Evolutionary conservation across 2,329 filamentous ascomycete species (phyloP), one percentile per base, ranked within the genome.

Genomic region (Curvularia lunata): DNA sequence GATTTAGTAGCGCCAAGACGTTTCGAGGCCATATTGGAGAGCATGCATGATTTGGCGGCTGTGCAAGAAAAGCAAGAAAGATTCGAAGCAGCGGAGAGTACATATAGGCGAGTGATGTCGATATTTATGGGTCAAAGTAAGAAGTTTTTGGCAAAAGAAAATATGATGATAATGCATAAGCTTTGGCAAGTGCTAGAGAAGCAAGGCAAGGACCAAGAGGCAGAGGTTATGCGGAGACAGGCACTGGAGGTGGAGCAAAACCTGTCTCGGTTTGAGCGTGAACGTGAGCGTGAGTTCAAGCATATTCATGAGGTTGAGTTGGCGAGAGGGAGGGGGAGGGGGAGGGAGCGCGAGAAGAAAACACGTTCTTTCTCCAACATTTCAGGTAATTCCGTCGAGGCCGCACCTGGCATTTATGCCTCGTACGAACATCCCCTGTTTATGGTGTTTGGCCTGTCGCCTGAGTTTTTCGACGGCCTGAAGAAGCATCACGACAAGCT

Each of bases 311-410:
- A n/a, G n/a, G n/a, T n/a, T n/a, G n/a, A n/a, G n/a, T n/a, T n/a
- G n/a, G n/a, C n/a, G n/a, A n/a, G n/a, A n/a, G n/a, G n/a, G n/a
- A n/a, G n/a, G n/a, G n/a, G n/a, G n/a, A n/a, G n/a, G n/a, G n/a
- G n/a, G n/a, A n/a, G n/a, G n/a, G n/a, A n/a, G n/a, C n/a, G n/a
- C n/a, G n/a, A n/a, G 32, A 76, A 75, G 43, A 68, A 70, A 1
- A 76, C 75, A 40, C 71, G 75, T 18, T 73, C 73, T 37, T 70
- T 70, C 37, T 76, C 74, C n/a, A 73, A 71, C 48, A 67, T 74
- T 42, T 74, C 74, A 28, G 74, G 67, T 45, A 71, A 73, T 47
- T 70, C 67, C 5, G 66, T 70, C 50, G 69, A 71, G 48, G 65
- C 65, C 47, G 69, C 64, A 25, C 59, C 62, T 21, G 66, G 70